Base-by-base conservation (phyloP, 768 basidiomycete species). In the Leccinellum albellum region DNA sequence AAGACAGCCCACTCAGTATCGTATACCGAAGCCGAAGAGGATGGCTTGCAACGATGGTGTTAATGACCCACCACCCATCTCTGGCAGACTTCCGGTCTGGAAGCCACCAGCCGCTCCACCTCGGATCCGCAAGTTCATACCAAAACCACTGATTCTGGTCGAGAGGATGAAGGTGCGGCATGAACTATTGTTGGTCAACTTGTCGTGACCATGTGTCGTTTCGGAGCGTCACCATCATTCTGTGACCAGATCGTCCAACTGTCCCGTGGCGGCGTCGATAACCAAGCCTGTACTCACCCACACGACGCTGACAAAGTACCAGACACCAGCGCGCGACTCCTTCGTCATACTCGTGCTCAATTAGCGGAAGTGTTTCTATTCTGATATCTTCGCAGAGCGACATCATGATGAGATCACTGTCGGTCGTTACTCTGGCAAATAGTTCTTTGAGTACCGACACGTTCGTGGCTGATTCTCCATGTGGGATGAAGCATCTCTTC, bases 111-210 rank as follows among this genome's bases (percentile, higher is more conserved):
- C 40, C 12, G 46, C 54, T 8, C 32, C 59, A 2, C 3, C 51
- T 20, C 61, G 52, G 2, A 20, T 54, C 26, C 59, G 57, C 57
- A 68, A 37, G 50, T 66, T 66, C 26, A 60, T 66, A 47, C 66
- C 66, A n/a, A 66, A 63, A 44, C 66, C 66, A 2, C 29, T 66
- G 47, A 59, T 66, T 33, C 55, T 66, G 32, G 66, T 66, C 33
- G 66, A 66, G 54, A 63, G 58, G 54, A 68, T 66, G 64, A 68
- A 59, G 32, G 47, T 53, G 21, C 66, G 55, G 21, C 64, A 54
- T 31, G 61, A 59, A 32, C 15, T 40, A 28, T 1, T 55, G 10
- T 57, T 42, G 55, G 50, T 20, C 40, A 42, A 42, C 40, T 13
- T 42, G 10, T 24, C 49, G 9, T 42, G 53, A 7, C 28, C 58